Base-by-base conservation (phyloP, 2,329 filamentous ascomycete species). In the Sarocladium brachiariae region DNA sequence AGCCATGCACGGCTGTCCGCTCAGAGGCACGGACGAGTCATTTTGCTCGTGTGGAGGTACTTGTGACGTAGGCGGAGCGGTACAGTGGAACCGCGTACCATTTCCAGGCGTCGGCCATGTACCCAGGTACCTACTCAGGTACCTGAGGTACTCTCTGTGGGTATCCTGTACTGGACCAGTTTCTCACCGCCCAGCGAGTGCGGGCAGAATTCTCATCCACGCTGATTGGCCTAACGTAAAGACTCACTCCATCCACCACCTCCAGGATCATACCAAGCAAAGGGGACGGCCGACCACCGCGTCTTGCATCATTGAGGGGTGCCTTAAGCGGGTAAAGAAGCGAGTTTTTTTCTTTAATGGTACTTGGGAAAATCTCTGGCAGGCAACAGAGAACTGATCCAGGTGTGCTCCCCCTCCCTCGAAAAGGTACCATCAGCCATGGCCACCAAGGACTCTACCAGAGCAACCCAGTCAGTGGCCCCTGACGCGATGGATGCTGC, bases 31-130 rank as follows among this genome's bases (percentile, higher is more conserved):
- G 43, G 43, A 47, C 43, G 43, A 47, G 43, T 47, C 43, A 47
- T 47, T 47, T 47, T 47, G 43, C 27, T 3, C 4, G n/a, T 10
- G 43, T 31, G 27, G 46, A 25, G 31, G 46, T 49, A 49, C 46
- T 49, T 49, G 46, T 49, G 46, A 49, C 46, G 46, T 49, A 14
- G 46, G 46, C 46, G 46, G 46, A 49, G 46, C 46, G 31, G 43
- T 25, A 33, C 25, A 47, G 43, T 47, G 43, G 43, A 33, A 47
- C 43, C 43, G 43, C 24, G 43, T 47, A 47, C 43, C 43, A 21
- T 19, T 3, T 10, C 19, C 25, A 9, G 9, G 27, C 19, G 27
- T 23, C 2, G 4, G 3, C 27, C n/a, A 33, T 47, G 25, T 33
- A 47, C 25, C 25, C 25, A 47, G n/a, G n/a, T n/a, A n/a, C n/a